Base-by-base conservation (phyloP, 495 filamentous ascomycete species). In the Penicillium subrubescens region DNA sequence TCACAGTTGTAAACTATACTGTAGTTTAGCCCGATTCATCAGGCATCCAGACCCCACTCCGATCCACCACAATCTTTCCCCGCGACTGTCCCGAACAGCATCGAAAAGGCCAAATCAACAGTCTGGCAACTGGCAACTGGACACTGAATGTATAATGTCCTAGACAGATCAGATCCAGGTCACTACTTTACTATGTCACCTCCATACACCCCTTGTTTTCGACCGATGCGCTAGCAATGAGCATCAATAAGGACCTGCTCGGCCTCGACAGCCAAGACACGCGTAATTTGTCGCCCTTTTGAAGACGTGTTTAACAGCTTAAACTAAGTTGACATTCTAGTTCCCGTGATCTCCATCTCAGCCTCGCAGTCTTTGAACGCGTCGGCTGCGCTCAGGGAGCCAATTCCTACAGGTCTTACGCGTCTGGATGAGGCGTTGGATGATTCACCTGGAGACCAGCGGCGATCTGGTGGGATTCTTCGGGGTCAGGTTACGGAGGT, bases 401-500 rank as follows among this genome's bases (percentile, higher is more conserved):
- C 83, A 31, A 81, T 97, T 43, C 79, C 86, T 1, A 96, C 92
- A 3, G 88, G 90, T 2, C 75, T 97, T 33, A 43, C 68, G 37
- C 77, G 75, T 33, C 85, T 97, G 21, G 89, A 94, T 74, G 71
- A 74, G 59, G 77, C 76, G 17, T 70, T 92, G 7, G 56, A 71
- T 63, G 57, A 33, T 35, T 33, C 61, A 39, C 54, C 64, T 37
- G n/a, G 35, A 5, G 65, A 64, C 21, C 60, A 46, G 58, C 14
- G 43, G 11, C 39, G 63, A 10, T 54, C 52, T 34, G 67, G 71
- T 31, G 50, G 93, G 5, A 75, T 97, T 29, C 79, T 85, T 59
- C 86, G 88, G 39, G 93, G 92, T 25, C 90, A 92, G 72, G 82
- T 96, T n/a, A 89, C 89, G 7, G 95, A 99, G 74, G 77, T 97